A percentile compares a stretch with the other conserved stretches of the same genome.
Conservation (phyloP, 202 grass and related monocot species). For the Miscanthus sacchariflorus region DNA sequence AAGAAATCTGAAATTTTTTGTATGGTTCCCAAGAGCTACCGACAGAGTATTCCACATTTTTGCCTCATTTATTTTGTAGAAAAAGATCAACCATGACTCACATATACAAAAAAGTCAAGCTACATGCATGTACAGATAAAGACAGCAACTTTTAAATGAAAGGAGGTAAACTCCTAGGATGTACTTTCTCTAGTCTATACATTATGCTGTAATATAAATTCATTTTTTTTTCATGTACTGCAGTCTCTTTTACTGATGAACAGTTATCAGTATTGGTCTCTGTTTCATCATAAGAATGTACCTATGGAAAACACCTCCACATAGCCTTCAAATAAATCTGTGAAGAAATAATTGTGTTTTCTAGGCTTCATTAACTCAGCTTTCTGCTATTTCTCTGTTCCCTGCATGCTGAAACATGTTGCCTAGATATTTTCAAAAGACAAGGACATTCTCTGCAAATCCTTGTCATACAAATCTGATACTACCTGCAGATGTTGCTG, state of each 20-base stretch:
- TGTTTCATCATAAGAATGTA: slow-evolving; percentile 41
- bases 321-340: slow-evolving; percentile 41
- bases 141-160: slow-evolving; percentile 43
- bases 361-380: slow-evolving; percentile 38
- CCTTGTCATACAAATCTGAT: slow-evolving; percentile 59
- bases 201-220: slow-evolving; percentile 45
- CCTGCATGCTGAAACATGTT: slow-evolving; percentile 35
- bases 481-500: slow-evolving; percentile 51
- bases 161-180: slow-evolving; percentile 40
- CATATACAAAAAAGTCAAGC: slow-evolving; percentile 42
- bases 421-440: slow-evolving; percentile 65
- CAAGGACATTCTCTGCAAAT: slow-evolving; percentile 63
- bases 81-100: slow-evolving; percentile 38
- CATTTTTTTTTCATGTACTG: slow-evolving; percentile 26
- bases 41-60: slow-evolving; percentile 41
- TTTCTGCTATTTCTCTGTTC: slow-evolving; percentile 48
- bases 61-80: slow-evolving; percentile 47
- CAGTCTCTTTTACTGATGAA: slow-evolving; percentile 34
- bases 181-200: slow-evolving; percentile 51
- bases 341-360: slow-evolving; percentile 44
- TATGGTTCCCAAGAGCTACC: slow-evolving; percentile 26
- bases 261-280: slow-evolving; percentile 42
- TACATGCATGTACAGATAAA: slow-evolving; percentile 50
- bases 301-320: slow-evolving; percentile 41
- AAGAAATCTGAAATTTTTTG: slow-evolving; percentile 20